Conservation (phyloP, 441 rosid genomes). For the Pelargonium cotyledonis region DNA sequence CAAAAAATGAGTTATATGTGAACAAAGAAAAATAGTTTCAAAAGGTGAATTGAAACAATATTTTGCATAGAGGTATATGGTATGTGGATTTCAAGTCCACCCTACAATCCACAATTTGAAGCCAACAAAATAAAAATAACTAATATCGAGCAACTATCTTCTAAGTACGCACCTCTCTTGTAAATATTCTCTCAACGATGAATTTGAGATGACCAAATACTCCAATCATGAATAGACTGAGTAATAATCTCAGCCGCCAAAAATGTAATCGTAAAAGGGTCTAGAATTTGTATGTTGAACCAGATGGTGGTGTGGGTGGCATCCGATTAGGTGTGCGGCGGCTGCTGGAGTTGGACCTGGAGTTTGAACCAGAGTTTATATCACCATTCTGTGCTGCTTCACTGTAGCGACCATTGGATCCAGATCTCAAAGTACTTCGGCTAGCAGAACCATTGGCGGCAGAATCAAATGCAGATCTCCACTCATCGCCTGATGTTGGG, state of each 20-base stretch:
- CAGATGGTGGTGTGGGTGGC: slow-evolving; percentile 95
- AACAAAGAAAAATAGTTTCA: neutral
- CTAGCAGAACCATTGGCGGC: slow-evolving; percentile 59
- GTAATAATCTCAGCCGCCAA: slow-evolving; percentile 4
- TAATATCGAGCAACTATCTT: neutral
- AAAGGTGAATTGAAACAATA: neutral
- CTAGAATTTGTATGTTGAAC: slow-evolving; percentile 14
- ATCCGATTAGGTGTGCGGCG: slow-evolving; percentile 77
- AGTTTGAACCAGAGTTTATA: slow-evolving; percentile 35
- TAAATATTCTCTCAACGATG: too few species aligned
- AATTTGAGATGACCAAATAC: neutral
- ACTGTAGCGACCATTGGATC: slow-evolving; percentile 52
- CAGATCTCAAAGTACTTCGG: slow-evolving; percentile 43
- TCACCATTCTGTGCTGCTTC: slow-evolving; percentile 89
- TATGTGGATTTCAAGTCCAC: slow-evolving; percentile 25
- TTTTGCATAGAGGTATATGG: slow-evolving; percentile 16
- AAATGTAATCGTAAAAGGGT: neutral
- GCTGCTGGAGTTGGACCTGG: slow-evolving; percentile 46
- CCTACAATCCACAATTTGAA: slow-evolving; percentile 19
- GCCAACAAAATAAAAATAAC: neutral
- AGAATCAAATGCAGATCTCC: slow-evolving; percentile 93
- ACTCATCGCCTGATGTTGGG: slow-evolving; percentile 66
- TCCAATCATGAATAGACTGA: slow-evolving; percentile 4
- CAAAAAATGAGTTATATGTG: too few species aligned
- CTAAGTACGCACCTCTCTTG: slow-evolving; percentile 4